These are phyloP conservation scores for Primulina huaijiensis DNA, from an alignment of 257 asterid genomes.

Conservation along the genomic window DNA sequence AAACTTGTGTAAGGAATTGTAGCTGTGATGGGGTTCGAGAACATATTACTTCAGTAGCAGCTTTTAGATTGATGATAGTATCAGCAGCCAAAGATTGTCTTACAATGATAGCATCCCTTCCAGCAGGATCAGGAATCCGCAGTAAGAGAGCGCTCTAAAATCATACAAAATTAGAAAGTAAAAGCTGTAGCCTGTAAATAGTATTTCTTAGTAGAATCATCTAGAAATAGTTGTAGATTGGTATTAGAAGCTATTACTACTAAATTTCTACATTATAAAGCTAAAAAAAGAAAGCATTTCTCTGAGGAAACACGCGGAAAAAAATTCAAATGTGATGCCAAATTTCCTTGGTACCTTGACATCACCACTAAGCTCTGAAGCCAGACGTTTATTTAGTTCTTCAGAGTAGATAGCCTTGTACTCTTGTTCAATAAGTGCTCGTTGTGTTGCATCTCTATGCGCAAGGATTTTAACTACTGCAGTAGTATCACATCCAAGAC, in stretches of 20 bases:
- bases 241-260: neutral
- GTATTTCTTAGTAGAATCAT: neutral
- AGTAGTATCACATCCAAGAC: conserved; percentile 90
- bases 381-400: conserved; percentile 67
- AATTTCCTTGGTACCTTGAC: conserved; percentile 46
- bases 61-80: conserved; percentile 44
- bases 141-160: conserved; percentile 69
- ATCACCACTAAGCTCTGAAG: conserved; percentile 82
- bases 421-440: conserved; percentile 79
- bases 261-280: no score
- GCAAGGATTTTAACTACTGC: conserved; percentile 73
- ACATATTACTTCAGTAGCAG: conserved; percentile 89
- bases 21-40: conserved; percentile 84
- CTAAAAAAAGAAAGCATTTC: neutral
- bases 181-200: conserved; percentile 3
- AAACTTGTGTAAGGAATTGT: conserved; percentile 72
- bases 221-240: neutral
- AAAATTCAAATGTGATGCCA: neutral
- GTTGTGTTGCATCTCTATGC: conserved; percentile 82
- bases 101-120: conserved; percentile 69
- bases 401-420: conserved; percentile 62
- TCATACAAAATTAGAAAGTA: conserved; percentile 3
- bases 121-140: conserved; percentile 93
- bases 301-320: neutral
- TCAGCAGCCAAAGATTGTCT: conserved; percentile 47